phyloP scores from a whole-genome alignment of 2,329 filamentous ascomycete species.

The Piedraia hortae region DNA sequence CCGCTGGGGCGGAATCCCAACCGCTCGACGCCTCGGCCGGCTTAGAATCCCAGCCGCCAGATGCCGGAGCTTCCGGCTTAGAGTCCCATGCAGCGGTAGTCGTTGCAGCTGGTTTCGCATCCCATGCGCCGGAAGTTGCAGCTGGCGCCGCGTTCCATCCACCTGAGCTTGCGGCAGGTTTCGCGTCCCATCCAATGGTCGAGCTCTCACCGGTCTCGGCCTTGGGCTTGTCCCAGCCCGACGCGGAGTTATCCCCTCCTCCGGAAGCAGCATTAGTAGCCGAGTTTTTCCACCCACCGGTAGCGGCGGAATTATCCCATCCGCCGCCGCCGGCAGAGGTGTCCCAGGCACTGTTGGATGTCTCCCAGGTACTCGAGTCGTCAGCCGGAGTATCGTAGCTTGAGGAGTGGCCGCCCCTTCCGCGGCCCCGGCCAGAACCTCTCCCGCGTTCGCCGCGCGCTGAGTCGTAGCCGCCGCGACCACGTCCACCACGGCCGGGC shows the following conservation, averaged over 20 bases:
- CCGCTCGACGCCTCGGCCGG: no score
- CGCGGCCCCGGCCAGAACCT: constrained; percentile 28
- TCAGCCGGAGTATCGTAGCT: constrained; percentile 35
- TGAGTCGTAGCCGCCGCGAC: constrained; percentile 20
- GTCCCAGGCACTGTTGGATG: constrained; percentile 34
- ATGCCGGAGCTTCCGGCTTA: no score
- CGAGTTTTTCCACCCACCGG: background rate
- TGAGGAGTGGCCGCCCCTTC: constrained; percentile 30
- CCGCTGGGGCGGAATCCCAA: no score
- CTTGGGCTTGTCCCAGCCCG: background rate
- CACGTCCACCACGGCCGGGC: constrained; percentile 15
- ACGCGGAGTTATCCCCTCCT: constrained; percentile 6
- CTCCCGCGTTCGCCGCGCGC: constrained; percentile 33
- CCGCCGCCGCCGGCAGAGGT: constrained; percentile 15
- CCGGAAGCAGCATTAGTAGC: constrained; percentile 11
- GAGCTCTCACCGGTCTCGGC: constrained; percentile 3
- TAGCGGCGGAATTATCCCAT: constrained; percentile 6
- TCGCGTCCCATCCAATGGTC: background rate
- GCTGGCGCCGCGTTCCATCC: background rate
- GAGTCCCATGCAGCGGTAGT: no score
- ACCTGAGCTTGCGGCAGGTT: background rate
- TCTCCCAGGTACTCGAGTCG: no score
- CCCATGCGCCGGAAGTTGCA: background rate
- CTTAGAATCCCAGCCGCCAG: no score
- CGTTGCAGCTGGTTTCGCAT: no score